Base-by-base conservation (phyloP, 768 basidiomycete species). In the Ramaria rubella region DNA sequence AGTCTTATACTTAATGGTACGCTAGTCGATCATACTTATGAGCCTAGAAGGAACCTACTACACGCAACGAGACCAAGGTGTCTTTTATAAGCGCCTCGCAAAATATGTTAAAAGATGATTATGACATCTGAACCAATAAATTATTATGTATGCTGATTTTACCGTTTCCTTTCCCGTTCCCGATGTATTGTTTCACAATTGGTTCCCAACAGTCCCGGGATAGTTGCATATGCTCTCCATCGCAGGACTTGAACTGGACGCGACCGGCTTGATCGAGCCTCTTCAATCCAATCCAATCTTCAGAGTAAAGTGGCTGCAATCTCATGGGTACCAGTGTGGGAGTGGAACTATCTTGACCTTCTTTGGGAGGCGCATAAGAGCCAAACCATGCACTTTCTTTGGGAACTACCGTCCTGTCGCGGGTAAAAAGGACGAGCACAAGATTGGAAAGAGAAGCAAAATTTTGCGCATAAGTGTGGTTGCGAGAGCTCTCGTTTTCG, bases 311-410 rank as follows among this genome's bases (percentile, higher is more conserved):
- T 9, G 81, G 82, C 58, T 92, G 90, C 52, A 60, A 34, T 33
- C 74, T 78, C 87, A 94, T 86, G 1, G 87, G 83, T 27, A 92
- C 71, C 43, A 88, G 76, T 1, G 64, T 63, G 64, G 66, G 72
- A 5, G 38, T 59, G 58, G 34, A 63, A 55, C 21, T 49, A 49
- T 19, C 38, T 24, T 54, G 58, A 7, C 70, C 70, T 17, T 77
- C 73, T 19, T 73, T 69, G 7, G 66, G 57, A 1, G 70, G 71
- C 1, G 74, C 75, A 63, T 86, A 85, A 3, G 86, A 85, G 5
- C 87, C 90, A 69, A 94, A 93, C 90, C 90, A 92, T 11, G 87
- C 73, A 62, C 81, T 88, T 69, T 92, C 90, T 68, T 89, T 90
- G 0, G 91, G 91, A 19, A 91, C 75, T 23, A 89, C 86, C 3